Percentiles rank a stretch among this genome's conserved stretches.
These are phyloP conservation scores for Citrus maxima DNA, from an alignment of 345 rosid species.

Conservation along the genomic window DNA sequence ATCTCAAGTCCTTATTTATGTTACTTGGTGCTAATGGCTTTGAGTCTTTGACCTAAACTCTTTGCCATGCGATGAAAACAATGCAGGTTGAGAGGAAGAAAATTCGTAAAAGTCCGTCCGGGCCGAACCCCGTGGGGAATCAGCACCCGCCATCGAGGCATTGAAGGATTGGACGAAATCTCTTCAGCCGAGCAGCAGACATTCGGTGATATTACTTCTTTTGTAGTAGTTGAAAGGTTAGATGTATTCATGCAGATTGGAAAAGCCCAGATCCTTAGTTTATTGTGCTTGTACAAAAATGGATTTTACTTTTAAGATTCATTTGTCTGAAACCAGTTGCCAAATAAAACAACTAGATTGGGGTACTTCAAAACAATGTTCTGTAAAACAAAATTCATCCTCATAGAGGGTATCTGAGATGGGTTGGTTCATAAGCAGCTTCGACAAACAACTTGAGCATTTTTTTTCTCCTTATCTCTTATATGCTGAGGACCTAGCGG, in stretches of 20 bases:
- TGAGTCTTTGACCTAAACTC: not conserved
- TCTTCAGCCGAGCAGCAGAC: slow-evolving; percentile 8
- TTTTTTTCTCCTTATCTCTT: not conserved
- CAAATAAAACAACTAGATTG: not conserved
- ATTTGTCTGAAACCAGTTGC: slow-evolving; percentile 10
- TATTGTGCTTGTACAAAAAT: slow-evolving; percentile 26
- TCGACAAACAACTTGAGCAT: not conserved
- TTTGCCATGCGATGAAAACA: slow-evolving; percentile 11
- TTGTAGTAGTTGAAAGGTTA: slow-evolving; percentile 8
- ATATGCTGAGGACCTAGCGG: not conserved
- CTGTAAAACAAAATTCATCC: not conserved
- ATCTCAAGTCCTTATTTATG: not conserved
- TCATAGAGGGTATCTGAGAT: not conserved
- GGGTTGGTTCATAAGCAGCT: not conserved
- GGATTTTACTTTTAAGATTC: slow-evolving; percentile 13
- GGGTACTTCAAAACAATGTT: not conserved
- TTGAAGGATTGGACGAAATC: slow-evolving; percentile 21
- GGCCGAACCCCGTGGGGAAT: slow-evolving; percentile 47
- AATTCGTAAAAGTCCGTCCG: slow-evolving; percentile 39
- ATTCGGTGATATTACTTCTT: not conserved
- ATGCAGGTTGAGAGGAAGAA: slow-evolving; percentile 39
- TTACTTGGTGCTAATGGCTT: not conserved
- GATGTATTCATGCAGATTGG: slow-evolving; percentile 23
- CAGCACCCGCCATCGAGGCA: slow-evolving; percentile 42
- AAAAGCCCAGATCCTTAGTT: slow-evolving; percentile 6